Evolutionary conservation across 1,284 basidiomycete species (phyloP).

Genomic region (Apiotrichum akiyoshidainum): DNA sequence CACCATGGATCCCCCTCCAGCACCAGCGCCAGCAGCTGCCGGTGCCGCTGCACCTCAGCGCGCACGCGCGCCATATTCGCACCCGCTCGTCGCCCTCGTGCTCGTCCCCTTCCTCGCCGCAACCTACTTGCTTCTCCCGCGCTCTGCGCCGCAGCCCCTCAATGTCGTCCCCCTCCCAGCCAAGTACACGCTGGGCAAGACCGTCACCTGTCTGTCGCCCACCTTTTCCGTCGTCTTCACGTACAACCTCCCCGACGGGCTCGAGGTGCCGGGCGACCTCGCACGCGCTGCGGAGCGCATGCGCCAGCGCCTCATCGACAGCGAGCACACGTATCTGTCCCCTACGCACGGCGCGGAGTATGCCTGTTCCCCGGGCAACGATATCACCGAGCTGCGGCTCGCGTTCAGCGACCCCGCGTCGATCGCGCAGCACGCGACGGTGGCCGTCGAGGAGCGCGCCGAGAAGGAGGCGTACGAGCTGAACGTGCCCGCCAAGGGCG

Average conservation of each 20-base stretch:
- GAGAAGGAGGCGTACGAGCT: constrained; percentile 25
- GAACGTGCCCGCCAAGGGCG: constrained; percentile 7
- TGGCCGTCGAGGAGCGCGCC: neutral
- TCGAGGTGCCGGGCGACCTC: constrained; percentile 5
- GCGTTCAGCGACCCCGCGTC: neutral
- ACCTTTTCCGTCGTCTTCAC: constrained; percentile 1
- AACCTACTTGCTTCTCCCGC: neutral
- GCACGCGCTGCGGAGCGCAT: neutral
- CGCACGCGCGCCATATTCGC: too few species aligned
- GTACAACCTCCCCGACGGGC: neutral
- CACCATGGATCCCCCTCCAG: too few species aligned
- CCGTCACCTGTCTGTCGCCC: constrained; percentile 46
- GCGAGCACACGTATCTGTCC: constrained; percentile 17
- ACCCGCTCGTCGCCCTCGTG: too few species aligned
- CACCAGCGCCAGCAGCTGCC: too few species aligned
- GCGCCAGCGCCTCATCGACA: neutral
- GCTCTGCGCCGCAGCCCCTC: neutral
- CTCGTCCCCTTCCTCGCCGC: too few species aligned
- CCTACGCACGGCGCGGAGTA: constrained; percentile 20
- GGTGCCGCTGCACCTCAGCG: too few species aligned
- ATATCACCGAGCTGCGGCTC: constrained; percentile 4
- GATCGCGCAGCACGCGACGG: neutral
- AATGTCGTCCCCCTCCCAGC: constrained; percentile 50
- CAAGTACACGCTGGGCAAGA: constrained; percentile 55
- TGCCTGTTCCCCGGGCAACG: constrained; percentile 6